These are phyloP conservation scores for Neurospora tetrasperma DNA, from an alignment of 495 filamentous ascomycete genomes.

Conservation along the genomic window DNA sequence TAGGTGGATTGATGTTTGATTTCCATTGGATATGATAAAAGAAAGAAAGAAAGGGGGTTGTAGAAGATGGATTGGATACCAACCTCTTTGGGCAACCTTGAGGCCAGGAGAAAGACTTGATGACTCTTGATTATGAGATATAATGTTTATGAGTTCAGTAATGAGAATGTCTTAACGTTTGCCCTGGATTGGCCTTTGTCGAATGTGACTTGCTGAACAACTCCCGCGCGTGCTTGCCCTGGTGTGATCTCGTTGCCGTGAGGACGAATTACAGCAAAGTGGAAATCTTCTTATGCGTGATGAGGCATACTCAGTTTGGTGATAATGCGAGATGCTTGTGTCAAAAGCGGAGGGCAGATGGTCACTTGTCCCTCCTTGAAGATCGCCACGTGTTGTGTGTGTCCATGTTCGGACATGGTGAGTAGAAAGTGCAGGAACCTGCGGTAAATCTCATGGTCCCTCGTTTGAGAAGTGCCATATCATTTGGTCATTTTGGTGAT, in stretches of 20 bases:
- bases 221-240: background rate
- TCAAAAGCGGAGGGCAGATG: too few species aligned
- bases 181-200: background rate
- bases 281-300: background rate
- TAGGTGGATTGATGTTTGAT: constrained; percentile 36
- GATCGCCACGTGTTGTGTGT: too few species aligned
- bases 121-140: background rate
- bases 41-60: background rate
- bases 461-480: background rate
- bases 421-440: too few species aligned
- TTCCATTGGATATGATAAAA: background rate
- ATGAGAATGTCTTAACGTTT: background rate
- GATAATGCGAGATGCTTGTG: too few species aligned
- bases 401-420: too few species aligned
- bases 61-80: background rate
- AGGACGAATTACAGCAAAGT: background rate
- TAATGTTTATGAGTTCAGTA: constrained; percentile 1
- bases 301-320: too few species aligned
- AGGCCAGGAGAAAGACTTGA: too few species aligned
- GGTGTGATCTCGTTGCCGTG: background rate
- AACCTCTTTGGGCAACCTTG: background rate
- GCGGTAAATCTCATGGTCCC: too few species aligned
- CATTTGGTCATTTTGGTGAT: background rate
- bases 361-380: too few species aligned
- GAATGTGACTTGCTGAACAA: background rate